Conservation (phyloP, 2,329 filamentous ascomycete species). For the Monosporascus sp. region DNA sequence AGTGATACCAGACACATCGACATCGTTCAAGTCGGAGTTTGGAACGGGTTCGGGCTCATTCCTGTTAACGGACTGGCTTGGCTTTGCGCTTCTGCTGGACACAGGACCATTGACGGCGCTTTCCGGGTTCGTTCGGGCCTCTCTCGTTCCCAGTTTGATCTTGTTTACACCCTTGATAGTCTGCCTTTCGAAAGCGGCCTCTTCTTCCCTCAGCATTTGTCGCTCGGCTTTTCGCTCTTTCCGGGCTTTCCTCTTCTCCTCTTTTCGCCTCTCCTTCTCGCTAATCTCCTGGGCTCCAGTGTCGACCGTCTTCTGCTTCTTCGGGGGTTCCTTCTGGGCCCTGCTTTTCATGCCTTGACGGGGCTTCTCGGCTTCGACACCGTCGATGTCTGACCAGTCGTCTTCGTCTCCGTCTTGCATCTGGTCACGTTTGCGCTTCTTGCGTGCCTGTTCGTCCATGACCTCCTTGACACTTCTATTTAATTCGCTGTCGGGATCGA, state of each 20-base stretch:
- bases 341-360: conserved; percentile 56
- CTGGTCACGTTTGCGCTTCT: conserved; percentile 67
- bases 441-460: conserved; percentile 71
- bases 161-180: conserved; percentile 31
- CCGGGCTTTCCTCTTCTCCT: conserved; percentile 45
- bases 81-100: conserved; percentile 10
- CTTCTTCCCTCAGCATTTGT: conserved; percentile 30
- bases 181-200: conserved; percentile 36
- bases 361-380: conserved; percentile 56
- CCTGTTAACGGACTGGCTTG: conserved; percentile 24
- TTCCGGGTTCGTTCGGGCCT: conserved; percentile 21
- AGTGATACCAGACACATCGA: conserved; percentile 44
- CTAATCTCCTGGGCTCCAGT: conserved; percentile 30
- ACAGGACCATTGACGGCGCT: conserved; percentile 7
- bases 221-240: conserved; percentile 38
- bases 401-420: conserved; percentile 42
- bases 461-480: conserved; percentile 86
- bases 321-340: conserved; percentile 34
- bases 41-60: conserved; percentile 16
- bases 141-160: conserved; percentile 26
- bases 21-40: conserved; percentile 31
- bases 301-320: conserved; percentile 48
- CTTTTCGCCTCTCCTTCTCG: conserved; percentile 42
- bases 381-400: conserved; percentile 38
- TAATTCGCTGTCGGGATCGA: conserved; percentile 78